phyloP scores from a whole-genome alignment of 2,329 filamentous ascomycete species.

The Aspergillus sp. region DNA sequence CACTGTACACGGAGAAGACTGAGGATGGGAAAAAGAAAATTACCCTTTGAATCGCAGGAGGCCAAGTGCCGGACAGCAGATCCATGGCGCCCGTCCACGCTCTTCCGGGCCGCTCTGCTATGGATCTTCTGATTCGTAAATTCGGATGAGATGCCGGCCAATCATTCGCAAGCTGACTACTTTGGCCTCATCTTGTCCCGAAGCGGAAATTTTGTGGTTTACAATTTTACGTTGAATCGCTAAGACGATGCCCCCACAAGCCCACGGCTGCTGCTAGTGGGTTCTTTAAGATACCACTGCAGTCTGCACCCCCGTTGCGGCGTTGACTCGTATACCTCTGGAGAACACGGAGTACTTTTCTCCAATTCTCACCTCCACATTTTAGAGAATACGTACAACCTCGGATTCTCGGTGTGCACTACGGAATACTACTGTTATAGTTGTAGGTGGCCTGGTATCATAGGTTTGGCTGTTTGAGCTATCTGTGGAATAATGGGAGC shows the following conservation, averaged over 20 bases:
- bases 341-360: not conserved
- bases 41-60: too few relatives aligned
- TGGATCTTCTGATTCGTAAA: not conserved
- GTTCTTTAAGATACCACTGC: not conserved
- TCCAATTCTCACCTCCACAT: not conserved
- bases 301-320: too few relatives aligned
- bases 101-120: not conserved
- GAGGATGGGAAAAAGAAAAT: too few relatives aligned
- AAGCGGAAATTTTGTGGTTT: conserved; percentile 9
- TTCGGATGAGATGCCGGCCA: conserved; percentile 26
- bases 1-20: too few relatives aligned
- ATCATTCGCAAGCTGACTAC: conserved; percentile 13
- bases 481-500: too few relatives aligned
- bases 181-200: conserved; percentile 16
- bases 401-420: not conserved
- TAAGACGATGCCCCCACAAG: not conserved
- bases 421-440: too few relatives aligned
- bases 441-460: not conserved
- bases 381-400: not conserved
- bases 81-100: too few relatives aligned
- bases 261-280: not conserved
- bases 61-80: too few relatives aligned
- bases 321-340: too few relatives aligned
- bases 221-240: not conserved
- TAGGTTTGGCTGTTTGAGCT: too few relatives aligned